phyloP scores from a whole-genome alignment of 352 stramenopile species.

The Phytophthora nicotianae region DNA sequence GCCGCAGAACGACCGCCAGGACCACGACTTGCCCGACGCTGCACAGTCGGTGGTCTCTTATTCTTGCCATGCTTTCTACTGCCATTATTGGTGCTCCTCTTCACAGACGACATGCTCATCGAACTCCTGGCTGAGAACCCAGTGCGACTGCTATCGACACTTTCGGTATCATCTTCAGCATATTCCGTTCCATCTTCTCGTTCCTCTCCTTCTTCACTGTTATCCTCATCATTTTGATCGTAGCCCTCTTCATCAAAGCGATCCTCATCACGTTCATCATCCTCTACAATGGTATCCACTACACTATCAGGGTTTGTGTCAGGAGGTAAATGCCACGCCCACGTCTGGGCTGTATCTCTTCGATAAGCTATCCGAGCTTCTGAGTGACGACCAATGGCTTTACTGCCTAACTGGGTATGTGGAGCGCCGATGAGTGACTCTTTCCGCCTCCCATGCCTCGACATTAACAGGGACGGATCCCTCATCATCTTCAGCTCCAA shows the following conservation, averaged over 20 bases:
- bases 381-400: slow-evolving; percentile 51
- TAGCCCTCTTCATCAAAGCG: slow-evolving; percentile 22
- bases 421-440: slow-evolving; percentile 53
- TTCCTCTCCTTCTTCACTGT: slow-evolving; percentile 25
- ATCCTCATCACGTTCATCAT: slow-evolving; percentile 25
- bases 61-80: slow-evolving; percentile 30
- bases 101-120: slow-evolving; percentile 28
- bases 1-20: slow-evolving; percentile 21
- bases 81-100: slow-evolving; percentile 14
- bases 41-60: slow-evolving; percentile 23
- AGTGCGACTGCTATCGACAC: slow-evolving; percentile 23
- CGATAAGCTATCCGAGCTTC: slow-evolving; percentile 58
- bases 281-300: slow-evolving; percentile 26
- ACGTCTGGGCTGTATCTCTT: slow-evolving; percentile 56
- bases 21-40: slow-evolving; percentile 21
- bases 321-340: slow-evolving; percentile 45
- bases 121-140: slow-evolving; percentile 33
- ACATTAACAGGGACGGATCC: slow-evolving; percentile 13
- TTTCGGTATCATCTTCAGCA: slow-evolving; percentile 28
- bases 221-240: slow-evolving; percentile 17
- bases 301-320: slow-evolving; percentile 10
- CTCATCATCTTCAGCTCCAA: slow-evolving; percentile 24
- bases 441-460: slow-evolving; percentile 20
- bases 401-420: slow-evolving; percentile 20
- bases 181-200: slow-evolving; percentile 25